phyloP scores from a whole-genome alignment of 352 stramenopile genomes.

The Phytophthora cryptogea region DNA sequence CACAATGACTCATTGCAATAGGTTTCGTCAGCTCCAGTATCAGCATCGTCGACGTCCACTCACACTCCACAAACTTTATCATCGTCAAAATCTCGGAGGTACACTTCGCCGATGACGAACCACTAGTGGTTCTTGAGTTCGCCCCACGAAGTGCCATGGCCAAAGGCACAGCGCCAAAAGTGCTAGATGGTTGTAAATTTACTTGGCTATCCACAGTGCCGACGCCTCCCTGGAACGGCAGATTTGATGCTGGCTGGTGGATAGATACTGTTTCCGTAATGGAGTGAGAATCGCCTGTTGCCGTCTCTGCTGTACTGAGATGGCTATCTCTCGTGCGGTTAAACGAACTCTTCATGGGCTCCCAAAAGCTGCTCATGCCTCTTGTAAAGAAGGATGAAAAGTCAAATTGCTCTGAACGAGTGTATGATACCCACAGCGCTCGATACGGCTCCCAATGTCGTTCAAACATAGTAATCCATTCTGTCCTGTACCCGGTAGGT shows the following conservation, averaged over 20 bases:
- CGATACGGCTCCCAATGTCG: constrained; percentile 66
- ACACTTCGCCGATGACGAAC: constrained; percentile 49
- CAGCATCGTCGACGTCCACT: constrained; percentile 75
- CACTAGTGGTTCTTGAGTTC: constrained; percentile 1
- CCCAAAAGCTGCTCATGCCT: constrained; percentile 67
- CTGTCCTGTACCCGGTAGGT: constrained; percentile 38
- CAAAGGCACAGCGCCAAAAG: background rate
- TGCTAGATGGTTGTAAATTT: background rate
- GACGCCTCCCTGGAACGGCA: background rate
- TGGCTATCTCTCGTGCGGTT: constrained; percentile 33
- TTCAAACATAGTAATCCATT: constrained; percentile 54
- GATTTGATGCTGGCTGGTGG: background rate
- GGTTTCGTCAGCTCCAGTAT: constrained; percentile 79
- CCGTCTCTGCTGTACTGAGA: constrained; percentile 2
- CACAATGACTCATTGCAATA: constrained; percentile 57
- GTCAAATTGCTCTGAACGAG: constrained; percentile 58
- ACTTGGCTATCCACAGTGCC: background rate
- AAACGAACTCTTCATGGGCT: constrained; percentile 62
- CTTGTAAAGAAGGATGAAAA: constrained; percentile 72
- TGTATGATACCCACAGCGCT: constrained; percentile 66
- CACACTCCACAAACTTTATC: constrained; percentile 70
- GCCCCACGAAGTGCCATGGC: background rate
- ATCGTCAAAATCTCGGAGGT: constrained; percentile 67
- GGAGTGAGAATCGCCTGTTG: background rate
- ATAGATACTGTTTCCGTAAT: background rate